These are phyloP conservation scores for Chloris gayana DNA, from an alignment of 176 grass and related monocot genomes.

Conservation along the genomic window DNA sequence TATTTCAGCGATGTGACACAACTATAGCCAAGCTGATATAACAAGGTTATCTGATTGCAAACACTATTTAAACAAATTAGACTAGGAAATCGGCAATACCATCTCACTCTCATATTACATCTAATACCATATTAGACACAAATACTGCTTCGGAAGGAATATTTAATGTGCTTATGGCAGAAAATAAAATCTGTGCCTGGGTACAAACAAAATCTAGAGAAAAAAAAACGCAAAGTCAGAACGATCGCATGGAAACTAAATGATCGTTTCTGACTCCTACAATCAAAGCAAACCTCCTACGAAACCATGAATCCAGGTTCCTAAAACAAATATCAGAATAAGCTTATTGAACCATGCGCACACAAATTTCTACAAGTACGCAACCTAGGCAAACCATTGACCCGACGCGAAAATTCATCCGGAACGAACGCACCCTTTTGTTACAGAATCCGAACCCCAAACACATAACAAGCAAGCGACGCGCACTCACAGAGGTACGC, in stretches of 20 bases:
- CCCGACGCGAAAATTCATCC: conserved; percentile 8
- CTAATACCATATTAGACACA: conserved; percentile 1
- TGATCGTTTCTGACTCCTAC: conserved; percentile 1
- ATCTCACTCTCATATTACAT: background rate
- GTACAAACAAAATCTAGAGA: background rate
- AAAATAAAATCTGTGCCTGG: background rate
- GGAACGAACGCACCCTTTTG: conserved; percentile 18
- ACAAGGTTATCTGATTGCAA: background rate
- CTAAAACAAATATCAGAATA: conserved; percentile 4
- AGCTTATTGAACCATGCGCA: background rate
- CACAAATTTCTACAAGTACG: background rate
- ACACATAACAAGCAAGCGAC: conserved; percentile 1
- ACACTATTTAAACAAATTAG: background rate
- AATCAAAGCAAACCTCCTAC: conserved; percentile 15
- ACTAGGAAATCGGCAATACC: background rate
- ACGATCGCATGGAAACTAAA: background rate
- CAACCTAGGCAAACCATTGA: background rate
- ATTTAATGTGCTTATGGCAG: background rate
- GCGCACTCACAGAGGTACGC: conserved; percentile 74
- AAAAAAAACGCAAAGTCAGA: background rate
- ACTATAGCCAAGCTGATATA: background rate
- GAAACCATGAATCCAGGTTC: conserved; percentile 16
- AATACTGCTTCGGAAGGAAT: conserved; percentile 2
- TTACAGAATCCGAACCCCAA: conserved; percentile 18
- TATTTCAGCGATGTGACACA: conserved; percentile 4